Evolutionary conservation across 2,329 filamentous ascomycete genomes (phyloP).

Genomic region (Penicillium hesseltinei): DNA sequence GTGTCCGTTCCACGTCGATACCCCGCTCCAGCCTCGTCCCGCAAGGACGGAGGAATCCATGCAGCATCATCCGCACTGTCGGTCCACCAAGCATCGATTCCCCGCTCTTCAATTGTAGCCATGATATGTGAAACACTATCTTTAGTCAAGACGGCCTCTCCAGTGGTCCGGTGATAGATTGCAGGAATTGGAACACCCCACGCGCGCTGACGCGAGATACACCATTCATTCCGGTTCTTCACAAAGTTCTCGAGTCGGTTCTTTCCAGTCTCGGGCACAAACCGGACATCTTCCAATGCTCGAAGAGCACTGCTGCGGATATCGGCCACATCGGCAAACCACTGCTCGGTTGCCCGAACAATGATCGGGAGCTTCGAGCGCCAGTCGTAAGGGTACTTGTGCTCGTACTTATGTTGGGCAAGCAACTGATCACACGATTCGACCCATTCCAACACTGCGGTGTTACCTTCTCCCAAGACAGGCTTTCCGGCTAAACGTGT

Average conservation of each 20-base stretch:
- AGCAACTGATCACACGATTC: conserved; percentile 61
- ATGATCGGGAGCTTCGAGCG: conserved; percentile 91
- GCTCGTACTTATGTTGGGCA: conserved; percentile 67
- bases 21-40: conserved; percentile 39
- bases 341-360: conserved; percentile 88
- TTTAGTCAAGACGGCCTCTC: conserved; percentile 73
- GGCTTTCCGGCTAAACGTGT: conserved; percentile 66
- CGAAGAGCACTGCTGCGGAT: conserved; percentile 74
- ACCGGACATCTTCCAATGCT: conserved; percentile 69
- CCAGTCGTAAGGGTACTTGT: conserved; percentile 99
- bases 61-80: conserved; percentile 70
- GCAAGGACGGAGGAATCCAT: conserved; percentile 71
- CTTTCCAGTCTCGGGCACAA: conserved; percentile 73
- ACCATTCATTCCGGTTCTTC: conserved; percentile 89
- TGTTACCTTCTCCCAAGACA: conserved; percentile 68
- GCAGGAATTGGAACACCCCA: conserved; percentile 98
- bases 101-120: conserved; percentile 68
- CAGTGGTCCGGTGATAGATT: conserved; percentile 67
- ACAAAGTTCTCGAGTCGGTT: conserved; percentile 81
- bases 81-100: conserved; percentile 93
- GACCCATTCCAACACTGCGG: conserved; percentile 68
- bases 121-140: conserved; percentile 84
- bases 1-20: conserved; percentile 84
- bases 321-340: conserved; percentile 88
- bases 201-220: conserved; percentile 89